Evolutionary conservation across 2,329 filamentous ascomycete genomes (phyloP), one percentile per base, ranked within the genome.

Genomic region (Cladophialophora exuberans): DNA sequence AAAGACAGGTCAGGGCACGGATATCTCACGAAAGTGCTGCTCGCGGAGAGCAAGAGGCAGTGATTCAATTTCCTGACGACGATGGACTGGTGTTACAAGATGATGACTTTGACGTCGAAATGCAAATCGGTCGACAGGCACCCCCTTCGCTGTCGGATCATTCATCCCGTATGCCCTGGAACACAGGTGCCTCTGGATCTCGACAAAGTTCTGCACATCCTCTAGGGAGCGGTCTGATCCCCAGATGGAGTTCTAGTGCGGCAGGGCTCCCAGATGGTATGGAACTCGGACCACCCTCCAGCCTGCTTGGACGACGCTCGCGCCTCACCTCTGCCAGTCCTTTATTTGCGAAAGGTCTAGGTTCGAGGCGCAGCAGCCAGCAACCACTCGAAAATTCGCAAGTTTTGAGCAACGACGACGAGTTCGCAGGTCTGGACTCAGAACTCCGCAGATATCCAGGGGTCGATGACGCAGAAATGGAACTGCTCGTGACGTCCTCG

Each of bases 121-220:
- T 39, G 7, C 55, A 62, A 69, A 70, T 89, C 20, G 88, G 86
- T 17, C 83, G 89, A 71, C 83, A 89, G 36, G 87, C 82, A 1
- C 81, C 78, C 0, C 79, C 82, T 0, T 81, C 83, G 6, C 79
- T 94, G 49, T 82, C 83, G 3, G 88, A 95, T 55, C 82, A 82
- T 23, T 82, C 83, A 20, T 83, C 80, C 3, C 73, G 79, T n/a
- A 84, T 88, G 78, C 86, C 86, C 9, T 89, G 86, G 86, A 88
- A 88, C 60, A 72, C 80, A 39, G 82, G 6, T 77, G 4, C 20
- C 7, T 18, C 26, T 11, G 83, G 82, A 48, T 84, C 82, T 39
- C 76, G 73, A 22, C 72, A 75, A 20, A 77, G 72, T 10, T 72
- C 69, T 30, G 62, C 66, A 20, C 68, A 67, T 25, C 67, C 70